Base-by-base conservation (phyloP, 768 basidiomycete genomes). In the Hemileccinum impolitum region DNA sequence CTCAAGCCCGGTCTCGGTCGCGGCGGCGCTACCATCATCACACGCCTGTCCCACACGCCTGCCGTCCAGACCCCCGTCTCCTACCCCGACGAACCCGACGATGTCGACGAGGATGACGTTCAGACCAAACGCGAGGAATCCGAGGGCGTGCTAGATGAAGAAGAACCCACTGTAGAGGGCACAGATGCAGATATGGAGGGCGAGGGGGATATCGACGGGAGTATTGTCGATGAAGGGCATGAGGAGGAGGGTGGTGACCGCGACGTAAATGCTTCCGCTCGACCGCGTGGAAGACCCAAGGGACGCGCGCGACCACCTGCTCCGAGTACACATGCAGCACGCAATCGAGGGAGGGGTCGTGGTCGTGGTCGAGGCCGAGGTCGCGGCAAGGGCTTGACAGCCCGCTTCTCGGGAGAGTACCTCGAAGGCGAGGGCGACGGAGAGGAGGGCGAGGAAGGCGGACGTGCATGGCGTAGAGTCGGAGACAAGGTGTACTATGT, bases 401-500 rank as follows among this genome's bases (percentile, higher is more conserved):
- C 59, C 23, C 61, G 57, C 18, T 55, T 62, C n/a, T 39, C 48
- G 23, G 61, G 48, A 9, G 57, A 58, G 39, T 78, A 75, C n/a
- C 72, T 55, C 3, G 74, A 70, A 4, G 73, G 60, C 3, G 76
- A 64, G 3, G 69, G 57, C 6, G 75, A 68, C 8, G 68, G 68
- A 14, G 68, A 67, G 15, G 76, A 79, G 45, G 65, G 61, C 42
- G 68, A 68, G 43, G 59, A 64, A 37, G 64, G 57, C 14, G 85
- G 84, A 0, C 87, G 86, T 55, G 82, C 85, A 1, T 89, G 85
- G 71, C 72, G 82, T 31, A 79, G 75, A 60, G 80, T 96, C 56
- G 82, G 85, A 32, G 91, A 87, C 10, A 75, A 81, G 55, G 76
- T 81, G 6, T 87, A 86, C 63, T 72, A 85, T 39, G 85, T 96